phyloP scores from a whole-genome alignment of 2,329 filamentous ascomycete species.

The Aspergillus pseudoglaucus region DNA sequence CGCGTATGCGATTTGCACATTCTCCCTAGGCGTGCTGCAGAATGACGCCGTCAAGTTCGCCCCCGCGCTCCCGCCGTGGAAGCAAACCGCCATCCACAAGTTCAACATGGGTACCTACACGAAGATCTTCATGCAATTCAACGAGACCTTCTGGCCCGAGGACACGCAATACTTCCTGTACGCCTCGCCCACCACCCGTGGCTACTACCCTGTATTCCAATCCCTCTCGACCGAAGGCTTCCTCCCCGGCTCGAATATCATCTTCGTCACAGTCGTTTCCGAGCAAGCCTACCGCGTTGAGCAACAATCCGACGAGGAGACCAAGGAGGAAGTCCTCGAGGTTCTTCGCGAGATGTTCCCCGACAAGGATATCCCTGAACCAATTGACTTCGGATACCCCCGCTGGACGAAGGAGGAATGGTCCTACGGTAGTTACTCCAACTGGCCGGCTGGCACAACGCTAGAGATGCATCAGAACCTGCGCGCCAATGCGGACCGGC shows the following conservation, averaged over 20 bases:
- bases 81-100: constrained; percentile 55
- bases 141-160: constrained; percentile 59
- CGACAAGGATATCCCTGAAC: constrained; percentile 50
- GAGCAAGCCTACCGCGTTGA: constrained; percentile 54
- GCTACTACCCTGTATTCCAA: constrained; percentile 58
- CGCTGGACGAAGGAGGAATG: constrained; percentile 49
- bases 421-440: constrained; percentile 58
- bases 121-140: constrained; percentile 66
- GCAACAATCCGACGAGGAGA: constrained; percentile 52
- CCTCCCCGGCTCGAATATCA: constrained; percentile 54
- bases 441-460: constrained; percentile 59
- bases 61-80: constrained; percentile 58
- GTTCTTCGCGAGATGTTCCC: constrained; percentile 59
- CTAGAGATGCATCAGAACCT: constrained; percentile 63
- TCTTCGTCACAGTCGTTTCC: constrained; percentile 59
- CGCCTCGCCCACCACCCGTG: constrained; percentile 42
- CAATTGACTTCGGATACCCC: constrained; percentile 55
- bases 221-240: constrained; percentile 55
- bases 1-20: constrained; percentile 59
- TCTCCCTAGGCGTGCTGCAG: constrained; percentile 63
- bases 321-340: constrained; percentile 50
- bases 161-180: constrained; percentile 51
- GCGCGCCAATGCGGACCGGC: constrained; percentile 54
- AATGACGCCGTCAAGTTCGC: constrained; percentile 53
- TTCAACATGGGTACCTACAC: constrained; percentile 67